A percentile compares a stretch with the other conserved stretches of the same genome.
These are phyloP conservation scores for Scenedesmus sp. DNA, from an alignment of 163 green algal genomes.

Conservation along the genomic window DNA sequence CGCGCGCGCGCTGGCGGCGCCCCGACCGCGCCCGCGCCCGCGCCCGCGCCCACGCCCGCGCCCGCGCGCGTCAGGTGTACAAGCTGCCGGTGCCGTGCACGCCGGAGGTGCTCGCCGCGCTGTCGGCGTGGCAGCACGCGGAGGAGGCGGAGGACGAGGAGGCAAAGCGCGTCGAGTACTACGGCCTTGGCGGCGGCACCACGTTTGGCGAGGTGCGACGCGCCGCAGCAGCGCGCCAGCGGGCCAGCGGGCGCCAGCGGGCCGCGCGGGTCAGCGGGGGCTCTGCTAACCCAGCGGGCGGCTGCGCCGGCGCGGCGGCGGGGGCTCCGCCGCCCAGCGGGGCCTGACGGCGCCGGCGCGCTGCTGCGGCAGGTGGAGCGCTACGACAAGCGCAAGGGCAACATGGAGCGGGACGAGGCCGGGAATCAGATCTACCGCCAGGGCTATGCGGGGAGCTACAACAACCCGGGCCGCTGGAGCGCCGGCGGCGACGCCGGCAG, in stretches of 20 bases:
- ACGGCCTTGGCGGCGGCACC: conserved; percentile 16
- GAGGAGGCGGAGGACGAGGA: conserved; percentile 30
- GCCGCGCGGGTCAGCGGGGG: not conserved
- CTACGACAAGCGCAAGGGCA: conserved; percentile 4
- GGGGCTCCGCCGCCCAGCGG: not conserved
- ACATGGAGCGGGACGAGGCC: conserved; percentile 23
- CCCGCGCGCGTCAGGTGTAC: too few relatives aligned
- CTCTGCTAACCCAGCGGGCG: not conserved
- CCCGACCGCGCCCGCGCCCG: too few relatives aligned
- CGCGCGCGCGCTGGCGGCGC: not conserved
- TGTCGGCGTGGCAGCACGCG: conserved; percentile 27
- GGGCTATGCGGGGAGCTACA: not conserved
- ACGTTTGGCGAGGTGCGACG: conserved; percentile 26
- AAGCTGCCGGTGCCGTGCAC: conserved; percentile 31
- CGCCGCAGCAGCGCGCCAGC: not conserved
- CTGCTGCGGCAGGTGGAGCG: conserved; percentile 23
- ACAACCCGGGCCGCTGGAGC: conserved; percentile 36
- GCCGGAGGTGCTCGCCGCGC: not conserved
- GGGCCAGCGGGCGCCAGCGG: not conserved
- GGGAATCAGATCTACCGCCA: conserved; percentile 18
- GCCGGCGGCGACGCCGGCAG: conserved; percentile 8
- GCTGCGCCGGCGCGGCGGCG: not conserved
- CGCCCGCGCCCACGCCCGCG: too few relatives aligned
- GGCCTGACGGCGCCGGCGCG: too few relatives aligned
- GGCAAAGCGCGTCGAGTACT: conserved; percentile 8